A percentile compares a stretch with the other conserved stretches of the same genome.
Conservation (phyloP, 345 rosid genomes). For the Noccaea bulbosa region DNA sequence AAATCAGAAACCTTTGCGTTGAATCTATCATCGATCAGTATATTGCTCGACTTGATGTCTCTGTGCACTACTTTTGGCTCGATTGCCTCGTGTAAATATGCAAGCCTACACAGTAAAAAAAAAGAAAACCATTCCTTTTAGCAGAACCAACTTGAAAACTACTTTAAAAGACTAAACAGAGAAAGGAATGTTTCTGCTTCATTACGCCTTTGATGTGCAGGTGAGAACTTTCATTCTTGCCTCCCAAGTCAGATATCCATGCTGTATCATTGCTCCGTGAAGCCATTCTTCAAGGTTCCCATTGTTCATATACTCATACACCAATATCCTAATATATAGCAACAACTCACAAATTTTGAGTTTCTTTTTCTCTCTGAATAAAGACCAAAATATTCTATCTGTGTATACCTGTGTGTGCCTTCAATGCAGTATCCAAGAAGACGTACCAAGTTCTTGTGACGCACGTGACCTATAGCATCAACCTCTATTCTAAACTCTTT, state of each 20-base stretch:
- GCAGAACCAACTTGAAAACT: not conserved
- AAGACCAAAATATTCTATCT: not conserved
- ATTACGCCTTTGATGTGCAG: constrained; percentile 92
- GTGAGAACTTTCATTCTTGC: constrained; percentile 79
- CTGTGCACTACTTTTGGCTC: constrained; percentile 99
- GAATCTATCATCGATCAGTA: constrained; percentile 86
- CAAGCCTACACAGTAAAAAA: constrained; percentile 58
- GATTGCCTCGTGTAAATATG: constrained; percentile 95
- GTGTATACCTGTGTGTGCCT: constrained; percentile 93
- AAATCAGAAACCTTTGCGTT: constrained; percentile 95
- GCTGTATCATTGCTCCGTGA: constrained; percentile 72
- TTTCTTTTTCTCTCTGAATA: constrained; percentile 51
- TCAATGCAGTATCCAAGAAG: constrained; percentile 95
- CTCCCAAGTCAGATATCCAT: constrained; percentile 87
- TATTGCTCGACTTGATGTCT: constrained; percentile 95
- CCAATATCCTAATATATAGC: constrained; percentile 69
- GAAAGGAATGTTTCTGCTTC: constrained; percentile 12
- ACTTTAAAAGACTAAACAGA: not conserved
- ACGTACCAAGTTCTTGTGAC: constrained; percentile 93
- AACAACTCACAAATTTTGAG: constrained; percentile 25
- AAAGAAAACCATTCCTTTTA: not conserved
- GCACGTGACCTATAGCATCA: constrained; percentile 93
- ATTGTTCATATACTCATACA: constrained; percentile 86
- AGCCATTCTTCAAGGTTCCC: constrained; percentile 97
- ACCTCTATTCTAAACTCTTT: constrained; percentile 93